These are phyloP conservation scores for Jaminaea rosea DNA, from an alignment of 1,284 basidiomycete genomes.

Conservation along the genomic window DNA sequence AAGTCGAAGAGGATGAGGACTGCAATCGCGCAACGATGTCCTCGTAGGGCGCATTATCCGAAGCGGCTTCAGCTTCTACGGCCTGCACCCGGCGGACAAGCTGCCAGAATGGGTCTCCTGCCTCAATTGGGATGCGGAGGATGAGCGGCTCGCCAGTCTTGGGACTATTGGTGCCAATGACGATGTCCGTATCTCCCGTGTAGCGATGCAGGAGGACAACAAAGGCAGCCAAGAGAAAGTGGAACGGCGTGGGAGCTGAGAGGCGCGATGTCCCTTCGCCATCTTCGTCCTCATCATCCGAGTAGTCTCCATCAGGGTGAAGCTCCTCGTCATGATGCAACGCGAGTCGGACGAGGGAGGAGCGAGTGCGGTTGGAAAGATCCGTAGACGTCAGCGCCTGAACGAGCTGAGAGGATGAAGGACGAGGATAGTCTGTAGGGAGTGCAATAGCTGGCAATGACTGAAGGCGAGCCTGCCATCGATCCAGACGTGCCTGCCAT, in stretches of 20 bases:
- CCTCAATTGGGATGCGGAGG: slow-evolving; percentile 73
- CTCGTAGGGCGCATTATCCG: slow-evolving; percentile 75
- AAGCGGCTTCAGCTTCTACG: slow-evolving; percentile 72
- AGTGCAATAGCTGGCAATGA: slow-evolving; percentile 77
- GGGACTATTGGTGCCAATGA: slow-evolving; percentile 74
- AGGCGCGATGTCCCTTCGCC: slow-evolving; percentile 5
- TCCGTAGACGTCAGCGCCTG: slow-evolving; percentile 35
- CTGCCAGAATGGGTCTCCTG: slow-evolving; percentile 81
- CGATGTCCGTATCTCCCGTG: slow-evolving; percentile 88
- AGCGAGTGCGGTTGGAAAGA: slow-evolving; percentile 24
- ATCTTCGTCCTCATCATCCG: slow-evolving; percentile 14
- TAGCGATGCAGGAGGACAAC: slow-evolving; percentile 84
- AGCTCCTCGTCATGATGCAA: slow-evolving; percentile 66
- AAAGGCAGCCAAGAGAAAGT: slow-evolving; percentile 84
- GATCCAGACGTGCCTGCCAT: slow-evolving; percentile 21
- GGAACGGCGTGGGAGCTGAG: slow-evolving; percentile 66
- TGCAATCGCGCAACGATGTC: slow-evolving; percentile 57
- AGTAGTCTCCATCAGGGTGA: slow-evolving; percentile 54
- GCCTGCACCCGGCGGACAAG: slow-evolving; percentile 78
- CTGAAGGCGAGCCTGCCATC: slow-evolving; percentile 48
- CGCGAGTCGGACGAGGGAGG: slow-evolving; percentile 47
- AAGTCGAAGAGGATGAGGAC: slow-evolving; percentile 1
- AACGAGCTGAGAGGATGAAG: slow-evolving; percentile 50
- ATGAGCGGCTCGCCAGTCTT: slow-evolving; percentile 71
- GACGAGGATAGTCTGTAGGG: slow-evolving; percentile 91